Conservation (phyloP, 2,329 filamentous ascomycete species). For the Annulohypoxylon truncatum region DNA sequence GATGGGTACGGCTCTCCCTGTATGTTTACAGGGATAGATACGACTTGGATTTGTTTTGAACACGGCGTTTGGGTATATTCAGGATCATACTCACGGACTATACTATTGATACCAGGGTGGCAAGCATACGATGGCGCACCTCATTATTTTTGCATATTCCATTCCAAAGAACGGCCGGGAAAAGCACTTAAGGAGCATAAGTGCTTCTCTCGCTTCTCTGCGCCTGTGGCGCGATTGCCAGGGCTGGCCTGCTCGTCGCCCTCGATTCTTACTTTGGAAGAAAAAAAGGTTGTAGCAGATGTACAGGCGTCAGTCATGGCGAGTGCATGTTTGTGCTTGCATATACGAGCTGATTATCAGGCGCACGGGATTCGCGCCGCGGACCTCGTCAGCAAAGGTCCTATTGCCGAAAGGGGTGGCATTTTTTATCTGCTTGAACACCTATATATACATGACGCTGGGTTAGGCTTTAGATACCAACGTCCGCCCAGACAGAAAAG, state of each 20-base stretch:
- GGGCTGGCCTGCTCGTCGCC: constrained; percentile 11
- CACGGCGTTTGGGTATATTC: constrained; percentile 43
- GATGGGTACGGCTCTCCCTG: constrained; percentile 21
- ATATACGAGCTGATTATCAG: constrained; percentile 24
- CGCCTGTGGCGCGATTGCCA: constrained; percentile 3
- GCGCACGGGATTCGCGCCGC: constrained; percentile 25
- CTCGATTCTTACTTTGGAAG: constrained; percentile 16
- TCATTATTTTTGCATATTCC: constrained; percentile 41
- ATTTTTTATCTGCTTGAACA: constrained; percentile 37
- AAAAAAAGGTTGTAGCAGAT: constrained; percentile 22
- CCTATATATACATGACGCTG: constrained; percentile 39
- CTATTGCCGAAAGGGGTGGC: constrained; percentile 26
- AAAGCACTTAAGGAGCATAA: constrained; percentile 32
- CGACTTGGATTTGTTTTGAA: constrained; percentile 25
- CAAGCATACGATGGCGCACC: constrained; percentile 50
- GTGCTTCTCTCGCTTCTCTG: constrained; percentile 28
- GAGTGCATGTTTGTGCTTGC: constrained; percentile 18
- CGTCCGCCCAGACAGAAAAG: constrained; percentile 38
- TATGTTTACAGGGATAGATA: constrained; percentile 17
- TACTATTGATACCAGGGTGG: constrained; percentile 46
- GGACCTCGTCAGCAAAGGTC: constrained; percentile 15
- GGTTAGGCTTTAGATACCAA: constrained; percentile 48
- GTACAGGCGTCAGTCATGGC: constrained; percentile 27
- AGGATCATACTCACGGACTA: constrained; percentile 30
- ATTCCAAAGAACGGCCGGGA: constrained; percentile 40